Evolutionary conservation across 305 asterid species (phyloP).

Genomic region (Fraxinus baroniana): DNA sequence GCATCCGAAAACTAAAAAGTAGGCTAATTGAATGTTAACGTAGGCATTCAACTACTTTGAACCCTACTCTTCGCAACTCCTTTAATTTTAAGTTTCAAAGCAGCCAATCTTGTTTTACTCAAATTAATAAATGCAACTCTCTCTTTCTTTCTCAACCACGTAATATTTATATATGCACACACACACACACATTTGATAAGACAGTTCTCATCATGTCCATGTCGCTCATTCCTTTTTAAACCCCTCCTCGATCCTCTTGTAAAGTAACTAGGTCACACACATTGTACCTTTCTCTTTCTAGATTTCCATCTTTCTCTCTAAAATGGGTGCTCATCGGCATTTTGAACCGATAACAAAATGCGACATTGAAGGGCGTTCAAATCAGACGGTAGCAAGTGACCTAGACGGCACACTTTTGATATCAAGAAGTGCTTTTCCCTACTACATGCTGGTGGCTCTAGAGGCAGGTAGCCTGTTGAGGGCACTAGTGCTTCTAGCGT

Average conservation of each 20-base stretch:
- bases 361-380: conserved; percentile 43
- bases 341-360: conserved; percentile 62
- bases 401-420: conserved; percentile 73
- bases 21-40: conserved; percentile 79
- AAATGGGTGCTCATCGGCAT: conserved; percentile 46
- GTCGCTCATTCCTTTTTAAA: conserved; percentile 47
- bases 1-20: conserved; percentile 50
- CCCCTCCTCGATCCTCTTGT: conserved; percentile 27
- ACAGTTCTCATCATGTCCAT: conserved; percentile 22
- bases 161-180: conserved; percentile 7
- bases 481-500: conserved; percentile 49
- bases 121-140: neutral
- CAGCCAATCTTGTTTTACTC: neutral
- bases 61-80: conserved; percentile 12
- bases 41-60: conserved; percentile 51
- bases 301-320: neutral
- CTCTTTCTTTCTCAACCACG: conserved; percentile 37
- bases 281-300: neutral
- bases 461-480: conserved; percentile 79
- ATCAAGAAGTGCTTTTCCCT: conserved; percentile 68
- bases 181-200: conserved; percentile 13
- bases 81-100: neutral
- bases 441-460: conserved; percentile 77
- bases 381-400: conserved; percentile 73
- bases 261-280: conserved; percentile 25